Percentiles rank a stretch among this genome's conserved stretches.
These are phyloP conservation scores for Aureobasidium melanogenum DNA, from an alignment of 2,329 filamentous ascomycete genomes.

Conservation along the genomic window DNA sequence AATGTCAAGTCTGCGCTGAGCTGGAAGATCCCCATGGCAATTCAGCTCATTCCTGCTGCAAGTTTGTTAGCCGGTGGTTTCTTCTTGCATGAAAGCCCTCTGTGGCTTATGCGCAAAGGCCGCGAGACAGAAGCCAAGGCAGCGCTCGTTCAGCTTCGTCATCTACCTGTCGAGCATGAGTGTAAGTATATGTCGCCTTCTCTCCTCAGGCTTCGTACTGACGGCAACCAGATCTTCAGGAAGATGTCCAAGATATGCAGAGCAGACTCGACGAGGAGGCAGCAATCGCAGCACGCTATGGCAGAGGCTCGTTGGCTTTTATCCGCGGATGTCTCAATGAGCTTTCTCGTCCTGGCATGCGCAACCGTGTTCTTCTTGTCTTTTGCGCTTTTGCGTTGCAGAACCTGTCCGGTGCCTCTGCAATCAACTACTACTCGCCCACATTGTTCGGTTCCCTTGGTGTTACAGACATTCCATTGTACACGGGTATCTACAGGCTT, in stretches of 20 bases:
- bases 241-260: constrained; percentile 18
- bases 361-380: constrained; percentile 22
- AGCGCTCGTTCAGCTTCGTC: constrained; percentile 17
- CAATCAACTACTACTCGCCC: constrained; percentile 29
- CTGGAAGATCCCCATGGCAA: constrained; percentile 25
- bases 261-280: constrained; percentile 18
- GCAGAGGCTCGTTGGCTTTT: constrained; percentile 17
- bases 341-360: constrained; percentile 27
- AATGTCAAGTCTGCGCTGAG: constrained; percentile 18
- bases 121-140: constrained; percentile 15
- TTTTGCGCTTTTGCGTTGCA: constrained; percentile 20
- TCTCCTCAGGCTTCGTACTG: no score
- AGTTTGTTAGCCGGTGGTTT: constrained; percentile 22
- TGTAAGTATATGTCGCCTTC: constrained; percentile 12
- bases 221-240: constrained; percentile 26
- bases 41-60: constrained; percentile 26
- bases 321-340: constrained; percentile 26
- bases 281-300: constrained; percentile 20
- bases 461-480: constrained; percentile 23
- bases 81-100: constrained; percentile 25
- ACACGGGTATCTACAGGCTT: constrained; percentile 30
- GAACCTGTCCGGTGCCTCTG: constrained; percentile 23
- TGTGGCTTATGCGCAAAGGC: constrained; percentile 23
- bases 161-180: constrained; percentile 17
- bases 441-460: constrained; percentile 30